Evolutionary conservation across 1,139 yeast species (phyloP), one percentile per base, ranked within the genome.

Genomic region (Meyerozyma sp.): DNA sequence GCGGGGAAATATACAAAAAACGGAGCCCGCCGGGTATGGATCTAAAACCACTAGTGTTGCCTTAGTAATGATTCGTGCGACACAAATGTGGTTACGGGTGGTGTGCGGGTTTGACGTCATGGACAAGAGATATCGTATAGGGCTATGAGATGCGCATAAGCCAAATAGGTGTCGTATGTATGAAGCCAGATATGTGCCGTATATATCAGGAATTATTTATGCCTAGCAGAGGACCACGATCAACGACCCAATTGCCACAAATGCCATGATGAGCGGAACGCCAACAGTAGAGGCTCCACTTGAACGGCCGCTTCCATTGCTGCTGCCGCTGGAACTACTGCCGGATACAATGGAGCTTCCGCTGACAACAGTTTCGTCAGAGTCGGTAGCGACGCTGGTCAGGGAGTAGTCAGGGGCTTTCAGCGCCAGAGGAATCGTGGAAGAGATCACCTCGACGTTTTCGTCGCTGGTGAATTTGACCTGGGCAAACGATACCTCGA

Each of bases 401-500:
- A 63, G 51, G 11, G 69, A 59, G 47, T 67, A 72, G 8, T 49
- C 54, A 8, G 70, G 60, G 2, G 75, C 80, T 25, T 53, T 50
- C 1, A 58, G 53, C 0, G 82, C 82, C 42, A 70, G 61, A 36
- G 84, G 82, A 34, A 79, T 70, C 1, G 68, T 42, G 2, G 65
- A 55, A 1, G 58, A 43, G 30, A 78, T 70, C 2, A 61, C 65
- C 47, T 74, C 78, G 40, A 81, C 69, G 41, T 72, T 59, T 44
- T 70, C 75, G 5, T 63, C 62, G 25, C 56, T 52, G 14, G 47
- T 44, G 49, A 51, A 54, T 16, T 63, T 65, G 6, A 82, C 84
- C 52, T 77, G 87, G 1, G 94, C 96, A 43, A 90, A 47, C 0
- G 84, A 81, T 26, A 89, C 69, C 55, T 81, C 79, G 43, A 68